Percentiles rank a stretch among this genome's conserved stretches.
phyloP scores from a whole-genome alignment of 2,329 filamentous ascomycete genomes.

The Aspergillus texensis region DNA sequence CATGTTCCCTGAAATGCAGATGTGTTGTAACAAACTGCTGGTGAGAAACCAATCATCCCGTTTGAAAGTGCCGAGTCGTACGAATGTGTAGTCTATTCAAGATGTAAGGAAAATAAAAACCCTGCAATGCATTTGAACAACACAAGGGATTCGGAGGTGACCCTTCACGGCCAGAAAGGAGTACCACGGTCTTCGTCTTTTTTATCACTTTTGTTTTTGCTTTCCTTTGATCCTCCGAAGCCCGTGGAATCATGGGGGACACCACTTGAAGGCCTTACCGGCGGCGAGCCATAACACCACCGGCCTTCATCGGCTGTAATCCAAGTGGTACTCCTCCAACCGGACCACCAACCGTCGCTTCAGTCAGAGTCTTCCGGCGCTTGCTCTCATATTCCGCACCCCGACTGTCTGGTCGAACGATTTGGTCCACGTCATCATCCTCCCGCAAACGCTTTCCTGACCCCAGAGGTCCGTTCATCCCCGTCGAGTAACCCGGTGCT shows the following conservation, averaged over 20 bases:
- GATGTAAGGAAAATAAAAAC: constrained; percentile 11
- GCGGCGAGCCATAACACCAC: constrained; percentile 41
- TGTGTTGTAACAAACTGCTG: not conserved
- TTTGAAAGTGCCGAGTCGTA: constrained; percentile 10
- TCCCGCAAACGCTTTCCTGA: constrained; percentile 66
- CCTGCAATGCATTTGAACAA: constrained; percentile 19
- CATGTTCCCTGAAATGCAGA: not conserved
- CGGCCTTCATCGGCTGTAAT: constrained; percentile 49
- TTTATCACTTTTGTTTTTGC: constrained; percentile 7
- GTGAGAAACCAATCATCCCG: not conserved
- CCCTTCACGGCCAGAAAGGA: not conserved
- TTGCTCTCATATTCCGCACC: constrained; percentile 68
- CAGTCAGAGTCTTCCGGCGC: constrained; percentile 76
- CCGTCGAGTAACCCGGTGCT: constrained; percentile 50
- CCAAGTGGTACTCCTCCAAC: constrained; percentile 42
- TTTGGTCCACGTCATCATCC: constrained; percentile 67
- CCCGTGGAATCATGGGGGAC: not conserved
- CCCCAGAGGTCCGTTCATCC: constrained; percentile 66
- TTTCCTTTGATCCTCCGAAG: not conserved
- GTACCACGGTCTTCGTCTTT: not conserved
- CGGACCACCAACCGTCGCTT: constrained; percentile 54
- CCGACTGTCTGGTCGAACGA: constrained; percentile 64
- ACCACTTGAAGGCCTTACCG: constrained; percentile 29
- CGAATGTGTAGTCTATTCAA: constrained; percentile 22
- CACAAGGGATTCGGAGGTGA: constrained; percentile 2